Percentiles rank a stretch among this genome's conserved stretches.
Evolutionary conservation across 129 eudicot genomes (phyloP).

Genomic region (Deinandra increscens): DNA sequence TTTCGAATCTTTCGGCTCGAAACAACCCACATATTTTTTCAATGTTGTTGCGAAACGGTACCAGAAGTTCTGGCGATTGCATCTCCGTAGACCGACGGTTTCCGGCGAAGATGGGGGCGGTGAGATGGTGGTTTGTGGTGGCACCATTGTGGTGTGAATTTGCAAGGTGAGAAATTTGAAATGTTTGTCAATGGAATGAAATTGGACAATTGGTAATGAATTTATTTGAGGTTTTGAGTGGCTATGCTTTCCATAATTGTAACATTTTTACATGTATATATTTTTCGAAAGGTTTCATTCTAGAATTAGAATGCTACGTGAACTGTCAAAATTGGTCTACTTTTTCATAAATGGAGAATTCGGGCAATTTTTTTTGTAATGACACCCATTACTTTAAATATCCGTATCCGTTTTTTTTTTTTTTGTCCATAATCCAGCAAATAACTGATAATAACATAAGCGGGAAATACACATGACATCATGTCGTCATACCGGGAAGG

Average conservation of each 20-base stretch:
- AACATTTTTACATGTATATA: neutral
- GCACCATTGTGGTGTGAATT: neutral
- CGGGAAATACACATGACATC: too few relatives aligned
- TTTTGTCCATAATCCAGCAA: too few relatives aligned
- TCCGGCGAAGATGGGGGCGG: conserved; percentile 13
- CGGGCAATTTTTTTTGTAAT: too few relatives aligned
- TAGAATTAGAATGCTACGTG: neutral
- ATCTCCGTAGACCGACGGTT: conserved; percentile 8
- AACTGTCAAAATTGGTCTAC: too few relatives aligned
- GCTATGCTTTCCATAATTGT: neutral
- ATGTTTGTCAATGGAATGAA: neutral
- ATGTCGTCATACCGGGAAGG: too few relatives aligned
- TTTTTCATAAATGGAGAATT: too few relatives aligned
- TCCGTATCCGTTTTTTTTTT: too few relatives aligned
- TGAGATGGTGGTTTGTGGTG: conserved; percentile 6
- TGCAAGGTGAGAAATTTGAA: neutral
- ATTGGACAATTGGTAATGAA: conserved; percentile 8
- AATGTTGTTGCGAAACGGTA: conserved; percentile 14
- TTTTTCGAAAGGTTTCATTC: neutral
- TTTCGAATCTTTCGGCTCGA: conserved; percentile 11
- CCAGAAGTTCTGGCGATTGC: conserved; percentile 28
- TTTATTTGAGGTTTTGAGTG: conserved; percentile 12
- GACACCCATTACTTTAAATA: too few relatives aligned
- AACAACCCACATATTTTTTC: conserved; percentile 24
- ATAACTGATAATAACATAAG: too few relatives aligned